Evolutionary conservation across 192 early-diverging fungal species (phyloP), one percentile per base, ranked within the genome.

Genomic region (Oehlia diaphana): DNA sequence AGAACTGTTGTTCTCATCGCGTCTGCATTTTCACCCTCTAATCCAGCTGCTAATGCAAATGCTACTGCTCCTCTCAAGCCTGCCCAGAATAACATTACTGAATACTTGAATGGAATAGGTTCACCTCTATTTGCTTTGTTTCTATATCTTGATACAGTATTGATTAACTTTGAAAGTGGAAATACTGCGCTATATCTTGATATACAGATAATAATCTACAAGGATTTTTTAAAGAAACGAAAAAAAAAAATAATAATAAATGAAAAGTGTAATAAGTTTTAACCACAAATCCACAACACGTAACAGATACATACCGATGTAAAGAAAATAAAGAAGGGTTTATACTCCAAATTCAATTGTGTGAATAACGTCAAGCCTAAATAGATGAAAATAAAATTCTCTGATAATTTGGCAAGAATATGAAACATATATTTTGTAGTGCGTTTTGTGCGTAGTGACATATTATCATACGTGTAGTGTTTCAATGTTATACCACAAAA

Each of bases 361-460:
- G 97, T 96, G 81, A 98, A 99, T 73, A 98, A 89, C 42, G 96
- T 94, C 64, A 99, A 87, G 9, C 96, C 98, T 39, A 99, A 87
- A 82, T 98, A 98, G 65, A 99, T 96, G 82, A 98, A 99, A 78
- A 98, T 93, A 84, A 99, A 99, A 78, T 97, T 98, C 82, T 99
- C 98, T 0, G 95, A 93, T 35, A 99, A 87, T 73, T 97, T 94
- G 1, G 94, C 91, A 31, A 99, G 85, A n/a, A 98, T 92, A 35
- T 94, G 91, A 86, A 98, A 98, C 87, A 99, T 88, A 76, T 94
- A 94, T 79, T 93, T 93, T 47, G 95, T 96, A 3, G 97, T 95
- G 37, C 92, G 82, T 82, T 94, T 89, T 68, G 91, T 93, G 13
- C 88, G 86, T 19, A 84, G 75, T 12, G 93, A 94, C 92, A 99